A percentile compares a stretch with the other conserved stretches of the same genome.
These are phyloP conservation scores for Solanum paucissectum DNA, from an alignment of 257 asterid genomes.

Conservation along the genomic window DNA sequence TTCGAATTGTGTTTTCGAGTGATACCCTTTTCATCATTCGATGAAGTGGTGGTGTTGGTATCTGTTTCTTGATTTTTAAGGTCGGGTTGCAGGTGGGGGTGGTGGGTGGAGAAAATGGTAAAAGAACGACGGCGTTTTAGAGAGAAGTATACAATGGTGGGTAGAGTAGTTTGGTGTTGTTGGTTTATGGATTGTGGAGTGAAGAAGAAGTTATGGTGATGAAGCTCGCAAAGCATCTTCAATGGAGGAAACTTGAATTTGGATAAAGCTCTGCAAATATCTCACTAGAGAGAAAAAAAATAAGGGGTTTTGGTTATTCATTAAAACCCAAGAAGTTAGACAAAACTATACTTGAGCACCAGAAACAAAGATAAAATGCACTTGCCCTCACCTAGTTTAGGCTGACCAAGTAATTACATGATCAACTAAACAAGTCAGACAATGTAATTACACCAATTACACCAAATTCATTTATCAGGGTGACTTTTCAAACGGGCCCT, in stretches of 20 bases:
- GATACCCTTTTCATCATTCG: constrained; percentile 8
- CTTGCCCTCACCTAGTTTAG: background rate
- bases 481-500: too few species aligned
- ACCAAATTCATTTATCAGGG: too few species aligned
- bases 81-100: constrained; percentile 13
- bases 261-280: constrained; percentile 11
- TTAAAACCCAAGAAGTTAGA: background rate
- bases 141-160: constrained; percentile 21
- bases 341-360: background rate
- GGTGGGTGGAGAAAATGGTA: constrained; percentile 24
- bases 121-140: constrained; percentile 6
- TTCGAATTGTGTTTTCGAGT: constrained; percentile 70
- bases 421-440: too few species aligned
- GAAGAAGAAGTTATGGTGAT: constrained; percentile 23
- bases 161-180: constrained; percentile 8
- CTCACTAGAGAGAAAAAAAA: background rate
- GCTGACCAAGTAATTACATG: background rate
- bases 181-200: background rate
- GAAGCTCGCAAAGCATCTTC: constrained; percentile 44
- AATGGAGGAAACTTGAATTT: background rate
- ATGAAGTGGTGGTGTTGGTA: background rate
- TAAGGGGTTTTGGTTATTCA: background rate
- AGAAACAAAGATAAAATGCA: background rate
- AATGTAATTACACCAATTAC: too few species aligned
- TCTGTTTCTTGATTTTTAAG: constrained; percentile 18